Evolutionary conservation across 345 rosid genomes (phyloP), one percentile per base, ranked within the genome.

Genomic region (Populus simonii): DNA sequence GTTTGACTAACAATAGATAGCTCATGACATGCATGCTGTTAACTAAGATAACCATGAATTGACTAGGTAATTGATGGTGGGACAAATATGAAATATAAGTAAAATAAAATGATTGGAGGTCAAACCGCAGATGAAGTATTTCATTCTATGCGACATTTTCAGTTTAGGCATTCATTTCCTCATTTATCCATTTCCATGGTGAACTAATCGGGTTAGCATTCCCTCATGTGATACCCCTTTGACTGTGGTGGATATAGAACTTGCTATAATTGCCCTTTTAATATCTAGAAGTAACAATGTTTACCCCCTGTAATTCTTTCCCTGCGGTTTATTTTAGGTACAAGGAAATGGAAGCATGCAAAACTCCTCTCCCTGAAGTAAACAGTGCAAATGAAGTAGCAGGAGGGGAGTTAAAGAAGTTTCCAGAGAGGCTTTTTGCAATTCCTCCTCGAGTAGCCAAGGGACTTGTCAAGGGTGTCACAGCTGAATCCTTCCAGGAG

Each of bases 381-480:
- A 79, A 85, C 68, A 85, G 81, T 79, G 82, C 85, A 55, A 86
- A 84, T 59, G 96, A 92, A 87, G 93, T 92, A 23, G 98, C 97
- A 11, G 96, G 96, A 77, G 98, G 98, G 39, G 80, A 90, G 83
- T 77, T 92, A 59, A 86, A 89, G 92, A 92, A 88, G 89, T 96
- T 92, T 71, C 99, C 99, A 0, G 97, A 88, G 61, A 90, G 99
- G 84, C 93, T 96, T 69, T 86, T 88, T 63, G 92, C 94, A 3
- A 86, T 89, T 29, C 99, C 99, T 71, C 98, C 97, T 8, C 81
- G 88, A 65, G 80, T 96, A 66, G 81, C 92, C 10, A 85, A 89
- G 45, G 94, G 94, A 80, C 84, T 88, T 31, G 72, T 93, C 18
- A 85, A 82, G 6, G 95, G 90, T 13, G 88, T 92, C 0, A 82